Evolutionary conservation across 768 basidiomycete species (phyloP).

Genomic region (Phanerochaete carnosa): DNA sequence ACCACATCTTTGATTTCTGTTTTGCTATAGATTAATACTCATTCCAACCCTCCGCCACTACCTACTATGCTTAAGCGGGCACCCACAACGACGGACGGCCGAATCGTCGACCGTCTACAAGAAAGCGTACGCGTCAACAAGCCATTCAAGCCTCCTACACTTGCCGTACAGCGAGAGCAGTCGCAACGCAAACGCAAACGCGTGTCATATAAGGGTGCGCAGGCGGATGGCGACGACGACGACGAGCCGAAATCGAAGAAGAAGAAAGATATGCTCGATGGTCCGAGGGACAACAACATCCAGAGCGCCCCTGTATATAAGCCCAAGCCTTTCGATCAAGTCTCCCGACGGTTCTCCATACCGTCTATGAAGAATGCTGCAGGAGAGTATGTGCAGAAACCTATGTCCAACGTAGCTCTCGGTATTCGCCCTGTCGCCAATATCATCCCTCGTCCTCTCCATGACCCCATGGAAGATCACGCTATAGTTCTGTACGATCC

Average conservation of each 20-base stretch:
- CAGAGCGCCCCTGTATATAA: conserved; percentile 77
- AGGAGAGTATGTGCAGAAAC: conserved; percentile 54
- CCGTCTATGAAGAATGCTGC: conserved; percentile 75
- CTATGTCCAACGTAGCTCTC: conserved; percentile 68
- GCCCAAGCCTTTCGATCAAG: conserved; percentile 70
- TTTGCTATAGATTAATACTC: not conserved
- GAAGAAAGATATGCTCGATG: conserved; percentile 64
- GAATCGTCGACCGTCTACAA: conserved; percentile 59
- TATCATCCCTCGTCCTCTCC: conserved; percentile 86
- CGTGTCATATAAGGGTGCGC: conserved; percentile 75
- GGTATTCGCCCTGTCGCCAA: conserved; percentile 81
- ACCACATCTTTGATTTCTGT: not conserved
- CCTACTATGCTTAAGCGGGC: conserved; percentile 59
- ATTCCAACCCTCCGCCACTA: not conserved
- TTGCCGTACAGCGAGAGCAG: conserved; percentile 49
- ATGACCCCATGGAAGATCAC: conserved; percentile 97
- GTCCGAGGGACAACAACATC: conserved; percentile 54
- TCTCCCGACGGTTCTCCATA: conserved; percentile 71
- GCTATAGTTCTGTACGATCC: conserved; percentile 97
- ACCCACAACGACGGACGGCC: conserved; percentile 71
- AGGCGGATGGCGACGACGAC: conserved; percentile 49
- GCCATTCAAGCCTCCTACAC: conserved; percentile 76
- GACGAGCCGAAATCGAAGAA: conserved; percentile 50
- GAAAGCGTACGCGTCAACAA: conserved; percentile 74
- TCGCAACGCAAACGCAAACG: conserved; percentile 83